Base-by-base conservation (phyloP, 176 grass and related monocot species). In the Carex scoparia region DNA sequence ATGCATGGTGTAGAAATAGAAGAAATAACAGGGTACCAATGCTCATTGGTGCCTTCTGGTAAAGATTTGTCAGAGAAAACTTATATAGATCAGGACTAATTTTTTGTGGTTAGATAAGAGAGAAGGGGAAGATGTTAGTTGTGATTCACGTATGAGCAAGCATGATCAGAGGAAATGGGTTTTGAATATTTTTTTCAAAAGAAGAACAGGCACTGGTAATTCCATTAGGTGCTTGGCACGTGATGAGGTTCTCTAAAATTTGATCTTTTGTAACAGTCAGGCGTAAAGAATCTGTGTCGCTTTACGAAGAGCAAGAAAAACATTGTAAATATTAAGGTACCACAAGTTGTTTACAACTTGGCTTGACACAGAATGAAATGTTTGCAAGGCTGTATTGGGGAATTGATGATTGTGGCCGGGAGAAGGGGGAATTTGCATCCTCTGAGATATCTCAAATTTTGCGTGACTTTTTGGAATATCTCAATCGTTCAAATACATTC, bases 121-220 rank as follows among this genome's bases (percentile, higher is more conserved):
- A 79, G 56, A 61, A 82, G 28, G 19, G 46, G 33, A 51, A 63
- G 38, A 44, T 61, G 57, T 1, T 7, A 10, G 44, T 31, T 82
- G 60, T 82, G 61, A 82, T 23, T 23, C 23, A n/a, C 15, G 80
- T 82, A 9, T 82, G 60, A 48, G 60, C 10, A 65, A 66, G 37
- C 32, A 82, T 82, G 61, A 82, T 82, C 67, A 82, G 61, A 82
- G 61, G 32, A 67, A 82, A 82, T 82, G 80, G 80, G 37, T 13
- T 49, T 49, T 35, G 80, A 65, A 66, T 48, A 23, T 18, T 42
- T 66, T 44, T 65, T 65, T 27, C 3, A 51, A 64, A 63, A 15
- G 51, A 53, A 82, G 60, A 46, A 66, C 1, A 5, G 38, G 27
- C 11, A 76, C 23, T 76, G 3, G 31, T 32, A 63, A 19, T 42